phyloP scores from a whole-genome alignment of 1,284 basidiomycete genomes.

The Fistulinella staudtii region DNA sequence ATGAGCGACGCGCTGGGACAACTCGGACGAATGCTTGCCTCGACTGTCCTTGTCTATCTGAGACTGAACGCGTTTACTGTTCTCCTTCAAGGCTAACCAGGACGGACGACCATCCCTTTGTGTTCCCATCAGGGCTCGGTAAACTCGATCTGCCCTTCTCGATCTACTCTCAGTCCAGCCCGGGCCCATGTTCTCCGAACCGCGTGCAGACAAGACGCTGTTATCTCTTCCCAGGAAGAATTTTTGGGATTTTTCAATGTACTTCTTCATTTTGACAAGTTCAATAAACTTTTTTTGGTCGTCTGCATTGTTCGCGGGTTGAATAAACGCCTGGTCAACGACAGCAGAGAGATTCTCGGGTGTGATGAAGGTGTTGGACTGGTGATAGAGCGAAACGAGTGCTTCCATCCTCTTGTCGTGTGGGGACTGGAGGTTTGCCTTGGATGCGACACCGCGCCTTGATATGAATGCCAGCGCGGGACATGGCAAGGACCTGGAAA shows the following conservation, averaged over 20 bases:
- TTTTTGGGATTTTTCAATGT: slow-evolving; percentile 36
- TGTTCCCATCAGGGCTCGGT: slow-evolving; percentile 60
- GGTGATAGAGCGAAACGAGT: slow-evolving; percentile 70
- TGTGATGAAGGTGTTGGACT: slow-evolving; percentile 62
- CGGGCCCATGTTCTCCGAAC: slow-evolving; percentile 26
- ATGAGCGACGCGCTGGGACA: neutral
- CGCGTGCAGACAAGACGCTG: neutral
- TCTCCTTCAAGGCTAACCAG: slow-evolving; percentile 54
- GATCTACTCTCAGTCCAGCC: slow-evolving; percentile 36
- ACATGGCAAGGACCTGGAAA: slow-evolving; percentile 7
- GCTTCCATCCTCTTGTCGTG: slow-evolving; percentile 60
- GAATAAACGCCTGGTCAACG: slow-evolving; percentile 60
- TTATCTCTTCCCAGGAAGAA: slow-evolving; percentile 35
- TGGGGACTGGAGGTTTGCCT: slow-evolving; percentile 11
- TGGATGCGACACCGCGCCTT: slow-evolving; percentile 23
- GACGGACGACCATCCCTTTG: slow-evolving; percentile 44
- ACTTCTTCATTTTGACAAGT: slow-evolving; percentile 21
- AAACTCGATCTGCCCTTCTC: slow-evolving; percentile 45
- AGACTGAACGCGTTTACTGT: slow-evolving; percentile 31
- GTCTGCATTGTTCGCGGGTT: slow-evolving; percentile 12
- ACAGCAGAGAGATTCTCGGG: slow-evolving; percentile 58
- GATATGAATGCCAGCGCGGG: slow-evolving; percentile 4
- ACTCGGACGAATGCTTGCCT: slow-evolving; percentile 16
- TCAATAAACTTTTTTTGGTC: slow-evolving; percentile 17
- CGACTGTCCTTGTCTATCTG: slow-evolving; percentile 33